phyloP scores from a whole-genome alignment of 2,329 filamentous ascomycete species.

The Dothideomycetidae sp. region DNA sequence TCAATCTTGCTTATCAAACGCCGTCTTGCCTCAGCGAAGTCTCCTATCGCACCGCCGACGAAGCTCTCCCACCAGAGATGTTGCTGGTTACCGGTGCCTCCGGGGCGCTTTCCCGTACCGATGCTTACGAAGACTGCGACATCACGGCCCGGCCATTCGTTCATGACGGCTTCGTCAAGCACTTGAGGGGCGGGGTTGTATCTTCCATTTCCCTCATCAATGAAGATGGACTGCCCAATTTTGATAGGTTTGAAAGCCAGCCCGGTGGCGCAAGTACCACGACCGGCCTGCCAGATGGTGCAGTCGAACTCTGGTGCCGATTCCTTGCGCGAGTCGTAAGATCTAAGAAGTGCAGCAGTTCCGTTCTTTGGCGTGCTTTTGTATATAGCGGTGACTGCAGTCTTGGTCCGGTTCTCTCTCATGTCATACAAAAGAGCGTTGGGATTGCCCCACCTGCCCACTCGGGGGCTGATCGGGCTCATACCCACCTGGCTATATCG shows the following conservation, averaged over 20 bases:
- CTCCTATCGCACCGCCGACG: constrained; percentile 53
- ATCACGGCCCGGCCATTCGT: constrained; percentile 90
- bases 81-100: constrained; percentile 51
- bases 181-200: constrained; percentile 82
- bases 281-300: constrained; percentile 91
- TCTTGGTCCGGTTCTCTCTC: constrained; percentile 56
- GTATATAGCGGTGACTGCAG: constrained; percentile 81
- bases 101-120: constrained; percentile 76
- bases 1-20: constrained; percentile 85
- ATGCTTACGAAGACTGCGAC: constrained; percentile 85
- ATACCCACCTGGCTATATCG: constrained; percentile 64
- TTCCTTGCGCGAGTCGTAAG: constrained; percentile 89
- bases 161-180: constrained; percentile 78
- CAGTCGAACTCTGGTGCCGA: constrained; percentile 78
- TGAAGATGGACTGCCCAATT: constrained; percentile 84
- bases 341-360: constrained; percentile 53
- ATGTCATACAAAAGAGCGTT: constrained; percentile 80
- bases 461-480: constrained; percentile 43
- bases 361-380: constrained; percentile 51
- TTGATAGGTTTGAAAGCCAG: constrained; percentile 92
- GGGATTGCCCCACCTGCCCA: constrained; percentile 58
- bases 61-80: constrained; percentile 91
- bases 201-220: constrained; percentile 80
- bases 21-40: constrained; percentile 76
- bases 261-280: constrained; percentile 82